Evolutionary conservation across 257 asterid species (phyloP).

Genomic region (Eucommia ulmoides): DNA sequence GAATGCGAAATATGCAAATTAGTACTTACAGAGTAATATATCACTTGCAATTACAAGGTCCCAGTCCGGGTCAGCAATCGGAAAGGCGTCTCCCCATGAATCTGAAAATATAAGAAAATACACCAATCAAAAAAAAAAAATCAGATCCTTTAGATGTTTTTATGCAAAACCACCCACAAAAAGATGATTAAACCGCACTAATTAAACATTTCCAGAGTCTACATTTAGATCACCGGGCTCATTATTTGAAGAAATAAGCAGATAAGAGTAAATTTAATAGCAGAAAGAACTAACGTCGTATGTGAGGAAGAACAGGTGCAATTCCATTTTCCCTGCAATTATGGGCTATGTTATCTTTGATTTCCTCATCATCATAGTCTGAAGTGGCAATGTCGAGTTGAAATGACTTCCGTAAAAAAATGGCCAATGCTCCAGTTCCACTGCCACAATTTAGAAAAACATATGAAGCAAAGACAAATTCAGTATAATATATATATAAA

Average conservation of each 20-base stretch:
- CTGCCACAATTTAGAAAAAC: conserved; percentile 30
- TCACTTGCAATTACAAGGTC: conserved; percentile 91
- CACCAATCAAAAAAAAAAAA: background rate
- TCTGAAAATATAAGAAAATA: conserved; percentile 26
- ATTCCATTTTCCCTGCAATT: conserved; percentile 67
- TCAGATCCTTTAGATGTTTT: background rate
- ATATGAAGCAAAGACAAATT: background rate
- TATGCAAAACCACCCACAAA: background rate
- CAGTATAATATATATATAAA: too few species aligned
- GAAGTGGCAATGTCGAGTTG: conserved; percentile 78
- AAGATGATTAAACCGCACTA: too few species aligned
- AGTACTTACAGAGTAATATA: conserved; percentile 67
- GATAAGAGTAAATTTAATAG: background rate
- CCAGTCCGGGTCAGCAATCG: conserved; percentile 55
- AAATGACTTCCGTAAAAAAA: conserved; percentile 55
- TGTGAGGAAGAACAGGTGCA: conserved; percentile 63
- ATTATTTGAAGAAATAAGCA: background rate
- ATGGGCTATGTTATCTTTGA: conserved; percentile 71
- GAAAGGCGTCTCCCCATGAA: conserved; percentile 91
- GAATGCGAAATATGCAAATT: background rate
- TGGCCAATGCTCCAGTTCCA: conserved; percentile 96
- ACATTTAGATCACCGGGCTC: background rate
- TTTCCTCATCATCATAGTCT: conserved; percentile 83
- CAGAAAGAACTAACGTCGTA: conserved; percentile 47
- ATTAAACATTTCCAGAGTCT: background rate